phyloP scores from a whole-genome alignment of 2,329 filamentous ascomycete species.

The Pseudogymnoascus verrucosus region DNA sequence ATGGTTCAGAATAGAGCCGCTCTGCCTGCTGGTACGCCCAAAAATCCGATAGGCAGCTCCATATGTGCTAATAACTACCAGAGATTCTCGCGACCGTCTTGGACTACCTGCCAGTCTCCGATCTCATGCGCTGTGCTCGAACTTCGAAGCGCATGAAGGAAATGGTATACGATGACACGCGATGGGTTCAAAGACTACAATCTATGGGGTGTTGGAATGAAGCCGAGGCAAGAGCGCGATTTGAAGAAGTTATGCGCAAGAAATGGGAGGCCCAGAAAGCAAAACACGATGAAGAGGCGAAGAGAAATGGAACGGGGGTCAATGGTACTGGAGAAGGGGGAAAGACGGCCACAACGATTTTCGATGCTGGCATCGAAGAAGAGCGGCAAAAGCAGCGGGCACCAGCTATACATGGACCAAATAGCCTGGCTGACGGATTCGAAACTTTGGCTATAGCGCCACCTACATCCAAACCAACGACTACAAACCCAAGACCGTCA shows the following conservation, averaged over 20 bases:
- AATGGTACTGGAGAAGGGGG: slow-evolving; percentile 19
- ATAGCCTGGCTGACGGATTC: slow-evolving; percentile 60
- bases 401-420: slow-evolving; percentile 18
- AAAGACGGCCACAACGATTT: slow-evolving; percentile 53
- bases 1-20: slow-evolving; percentile 71
- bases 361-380: slow-evolving; percentile 65
- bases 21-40: slow-evolving; percentile 68
- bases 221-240: slow-evolving; percentile 68
- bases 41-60: background rate
- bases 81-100: slow-evolving; percentile 85
- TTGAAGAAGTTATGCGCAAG: slow-evolving; percentile 61
- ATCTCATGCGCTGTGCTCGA: slow-evolving; percentile 78
- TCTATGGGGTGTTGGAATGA: slow-evolving; percentile 93
- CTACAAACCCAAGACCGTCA: slow-evolving; percentile 29
- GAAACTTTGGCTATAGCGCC: slow-evolving; percentile 59
- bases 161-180: slow-evolving; percentile 97
- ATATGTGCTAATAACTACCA: slow-evolving; percentile 27
- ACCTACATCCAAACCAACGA: slow-evolving; percentile 28
- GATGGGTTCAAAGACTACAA: slow-evolving; percentile 83
- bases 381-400: slow-evolving; percentile 40
- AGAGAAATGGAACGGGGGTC: slow-evolving; percentile 25
- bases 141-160: slow-evolving; percentile 82
- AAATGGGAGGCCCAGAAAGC: slow-evolving; percentile 50
- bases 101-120: slow-evolving; percentile 77
- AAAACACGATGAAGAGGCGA: slow-evolving; percentile 29